Percentiles rank a stretch among this genome's conserved stretches.
These are phyloP conservation scores for Chalaropsis ovoidea DNA, from an alignment of 2,329 filamentous ascomycete species.

Conservation along the genomic window DNA sequence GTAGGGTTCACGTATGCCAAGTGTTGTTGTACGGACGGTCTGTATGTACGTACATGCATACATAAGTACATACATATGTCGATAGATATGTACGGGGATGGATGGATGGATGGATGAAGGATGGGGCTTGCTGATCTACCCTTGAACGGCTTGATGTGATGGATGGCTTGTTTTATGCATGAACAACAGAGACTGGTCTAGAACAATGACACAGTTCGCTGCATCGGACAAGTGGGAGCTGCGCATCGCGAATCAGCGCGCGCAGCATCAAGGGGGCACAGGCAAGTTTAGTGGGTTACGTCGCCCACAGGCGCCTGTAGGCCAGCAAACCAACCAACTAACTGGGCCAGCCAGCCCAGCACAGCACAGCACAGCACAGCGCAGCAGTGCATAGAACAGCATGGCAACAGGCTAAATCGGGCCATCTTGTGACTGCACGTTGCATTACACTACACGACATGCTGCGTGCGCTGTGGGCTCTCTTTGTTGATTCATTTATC, in stretches of 20 bases:
- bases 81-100: not conserved
- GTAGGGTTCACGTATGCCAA: no score
- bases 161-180: constrained; percentile 11
- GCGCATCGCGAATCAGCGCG: no score
- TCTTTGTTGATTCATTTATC: not conserved
- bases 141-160: constrained; percentile 1
- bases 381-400: not conserved
- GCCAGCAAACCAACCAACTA: no score
- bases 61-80: no score
- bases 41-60: no score
- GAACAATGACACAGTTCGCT: not conserved
- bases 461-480: not conserved
- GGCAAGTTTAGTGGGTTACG: no score
- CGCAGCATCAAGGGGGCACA: no score
- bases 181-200: constrained; percentile 9
- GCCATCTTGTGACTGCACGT: not conserved
- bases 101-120: not conserved
- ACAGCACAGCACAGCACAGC: not conserved
- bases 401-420: not conserved
- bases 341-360: not conserved
- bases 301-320: not conserved
- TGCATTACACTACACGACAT: constrained; percentile 1
- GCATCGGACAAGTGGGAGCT: not conserved
- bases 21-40: no score
- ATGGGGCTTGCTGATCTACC: not conserved